phyloP scores from a whole-genome alignment of 2,329 filamentous ascomycete species.

The Pezicula carpinea region DNA sequence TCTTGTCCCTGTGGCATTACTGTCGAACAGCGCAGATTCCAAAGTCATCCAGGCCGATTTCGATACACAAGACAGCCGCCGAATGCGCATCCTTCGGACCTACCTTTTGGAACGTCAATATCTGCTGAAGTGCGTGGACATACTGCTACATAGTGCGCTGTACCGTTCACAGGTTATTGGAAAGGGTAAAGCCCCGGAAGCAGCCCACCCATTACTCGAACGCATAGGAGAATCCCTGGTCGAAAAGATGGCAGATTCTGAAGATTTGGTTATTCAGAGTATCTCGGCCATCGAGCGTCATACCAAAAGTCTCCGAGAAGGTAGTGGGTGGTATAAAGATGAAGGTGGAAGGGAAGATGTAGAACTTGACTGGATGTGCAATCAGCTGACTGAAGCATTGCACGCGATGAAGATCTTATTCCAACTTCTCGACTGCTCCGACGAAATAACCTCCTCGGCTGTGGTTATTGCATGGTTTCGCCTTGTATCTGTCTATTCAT shows the following conservation, averaged over 20 bases:
- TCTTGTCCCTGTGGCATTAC: slow-evolving; percentile 43
- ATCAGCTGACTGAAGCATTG: slow-evolving; percentile 63
- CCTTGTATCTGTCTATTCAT: slow-evolving; percentile 63
- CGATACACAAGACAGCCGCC: slow-evolving; percentile 56
- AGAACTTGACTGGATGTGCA: slow-evolving; percentile 56
- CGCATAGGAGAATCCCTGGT: slow-evolving; percentile 9
- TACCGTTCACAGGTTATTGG: slow-evolving; percentile 14
- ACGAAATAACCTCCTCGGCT: slow-evolving; percentile 51
- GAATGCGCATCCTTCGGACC: slow-evolving; percentile 62
- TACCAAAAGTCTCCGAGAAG: slow-evolving; percentile 37
- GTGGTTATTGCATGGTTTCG: slow-evolving; percentile 68
- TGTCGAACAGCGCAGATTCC: slow-evolving; percentile 27
- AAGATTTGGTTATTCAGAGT: slow-evolving; percentile 27
- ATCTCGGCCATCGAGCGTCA: slow-evolving; percentile 45
- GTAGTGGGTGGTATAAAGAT: slow-evolving; percentile 40
- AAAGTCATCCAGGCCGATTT: slow-evolving; percentile 52
- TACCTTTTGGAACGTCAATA: slow-evolving; percentile 70
- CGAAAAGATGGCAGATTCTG: slow-evolving; percentile 5
- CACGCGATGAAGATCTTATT: slow-evolving; percentile 73
- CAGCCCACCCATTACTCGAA: slow-evolving; percentile 7
- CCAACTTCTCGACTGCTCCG: slow-evolving; percentile 58
- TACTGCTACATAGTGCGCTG: slow-evolving; percentile 30
- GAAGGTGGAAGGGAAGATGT: slow-evolving; percentile 46
- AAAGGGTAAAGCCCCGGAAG: slow-evolving; percentile 5
- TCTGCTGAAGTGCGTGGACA: slow-evolving; percentile 59